Evolutionary conservation across 169 alveolate species (phyloP).

Genomic region (Condylostoma magnum): DNA sequence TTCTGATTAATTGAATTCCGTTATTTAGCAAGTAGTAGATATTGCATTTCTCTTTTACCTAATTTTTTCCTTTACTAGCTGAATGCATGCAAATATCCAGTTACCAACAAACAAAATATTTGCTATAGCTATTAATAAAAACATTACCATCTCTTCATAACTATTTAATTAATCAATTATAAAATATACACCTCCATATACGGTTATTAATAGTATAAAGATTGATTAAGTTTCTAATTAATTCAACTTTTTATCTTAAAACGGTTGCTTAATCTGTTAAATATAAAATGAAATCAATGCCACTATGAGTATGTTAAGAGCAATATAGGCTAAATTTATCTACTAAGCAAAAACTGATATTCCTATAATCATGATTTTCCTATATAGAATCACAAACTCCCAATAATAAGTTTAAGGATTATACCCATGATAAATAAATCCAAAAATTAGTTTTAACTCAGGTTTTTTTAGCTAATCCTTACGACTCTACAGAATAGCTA

Average conservation of each 20-base stretch:
- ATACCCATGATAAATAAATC: slow-evolving; percentile 47
- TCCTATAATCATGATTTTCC: slow-evolving; percentile 38
- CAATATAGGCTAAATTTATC: slow-evolving; percentile 12
- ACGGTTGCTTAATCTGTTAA: slow-evolving; percentile 31
- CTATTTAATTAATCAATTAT: slow-evolving; percentile 26
- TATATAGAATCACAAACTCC: slow-evolving; percentile 46
- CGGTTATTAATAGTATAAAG: slow-evolving; percentile 32
- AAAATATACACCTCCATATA: slow-evolving; percentile 42
- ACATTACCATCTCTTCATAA: too few relatives aligned
- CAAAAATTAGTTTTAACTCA: slow-evolving; percentile 25
- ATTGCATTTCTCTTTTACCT: too few relatives aligned
- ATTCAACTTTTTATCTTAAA: slow-evolving; percentile 15
- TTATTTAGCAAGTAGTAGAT: too few relatives aligned
- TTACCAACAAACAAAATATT: too few relatives aligned
- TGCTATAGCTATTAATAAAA: too few relatives aligned
- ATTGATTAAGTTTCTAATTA: slow-evolving; percentile 31
- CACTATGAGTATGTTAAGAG: slow-evolving; percentile 25
- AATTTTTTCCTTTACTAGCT: too few relatives aligned
- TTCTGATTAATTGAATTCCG: too few relatives aligned
- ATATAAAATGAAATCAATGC: slow-evolving; percentile 20
- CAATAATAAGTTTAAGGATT: slow-evolving; percentile 35
- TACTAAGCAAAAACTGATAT: slow-evolving; percentile 21
- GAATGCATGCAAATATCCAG: too few relatives aligned
- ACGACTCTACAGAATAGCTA: not conserved
- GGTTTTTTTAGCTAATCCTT: slow-evolving; percentile 20